Percentiles rank a stretch among this genome's conserved stretches.
Conservation (phyloP, 257 asterid species). For the Schizonepeta tenuifolia region DNA sequence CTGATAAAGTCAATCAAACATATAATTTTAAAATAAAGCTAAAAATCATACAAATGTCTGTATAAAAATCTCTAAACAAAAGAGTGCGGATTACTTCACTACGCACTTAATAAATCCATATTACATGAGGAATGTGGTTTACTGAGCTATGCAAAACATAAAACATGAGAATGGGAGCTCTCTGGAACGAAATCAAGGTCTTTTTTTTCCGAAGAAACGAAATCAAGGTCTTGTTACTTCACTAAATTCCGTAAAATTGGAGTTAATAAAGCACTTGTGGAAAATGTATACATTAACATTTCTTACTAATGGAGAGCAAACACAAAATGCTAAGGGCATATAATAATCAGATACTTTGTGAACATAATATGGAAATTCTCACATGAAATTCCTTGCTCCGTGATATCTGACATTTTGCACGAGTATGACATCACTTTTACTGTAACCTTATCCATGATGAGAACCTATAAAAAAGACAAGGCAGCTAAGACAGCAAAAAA, state of each 20-base stretch:
- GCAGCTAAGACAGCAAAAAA: background rate
- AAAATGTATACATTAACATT: background rate
- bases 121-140: conserved; percentile 3
- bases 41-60: conserved; percentile 39
- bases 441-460: conserved; percentile 94
- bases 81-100: background rate
- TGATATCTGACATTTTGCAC: conserved; percentile 96
- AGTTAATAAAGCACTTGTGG: background rate
- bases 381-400: conserved; percentile 91
- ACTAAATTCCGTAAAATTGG: background rate
- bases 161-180: background rate
- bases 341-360: background rate
- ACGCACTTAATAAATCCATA: too few relatives aligned
- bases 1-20: conserved; percentile 44
- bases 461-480: conserved; percentile 57
- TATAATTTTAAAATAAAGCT: conserved; percentile 23
- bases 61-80: conserved; percentile 9
- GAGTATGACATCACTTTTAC: conserved; percentile 86
- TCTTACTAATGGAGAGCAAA: conserved; percentile 8
- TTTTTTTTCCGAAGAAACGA: too few relatives aligned
- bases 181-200: conserved; percentile 18
- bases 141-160: conserved; percentile 15
- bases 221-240: conserved; percentile 9
- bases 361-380: conserved; percentile 35
- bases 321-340: conserved; percentile 2